Evolutionary conservation across 495 filamentous ascomycete species (phyloP).

Genomic region (Neurospora sp.): DNA sequence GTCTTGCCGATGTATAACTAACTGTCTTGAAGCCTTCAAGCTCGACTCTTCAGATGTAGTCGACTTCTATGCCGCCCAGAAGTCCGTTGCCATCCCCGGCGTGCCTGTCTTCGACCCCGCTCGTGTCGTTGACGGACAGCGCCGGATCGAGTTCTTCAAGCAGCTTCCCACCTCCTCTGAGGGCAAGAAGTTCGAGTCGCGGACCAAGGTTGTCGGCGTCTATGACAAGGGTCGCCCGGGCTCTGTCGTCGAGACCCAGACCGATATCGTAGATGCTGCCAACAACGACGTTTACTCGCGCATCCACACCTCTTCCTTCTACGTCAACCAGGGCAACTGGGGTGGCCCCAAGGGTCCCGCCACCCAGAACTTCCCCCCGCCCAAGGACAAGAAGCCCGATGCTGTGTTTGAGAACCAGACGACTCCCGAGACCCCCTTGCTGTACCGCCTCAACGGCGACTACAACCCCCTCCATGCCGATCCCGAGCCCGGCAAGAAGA

Average conservation of each 20-base stretch:
- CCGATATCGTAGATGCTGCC: slow-evolving; percentile 58
- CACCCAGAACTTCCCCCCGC: slow-evolving; percentile 63
- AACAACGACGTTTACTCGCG: slow-evolving; percentile 64
- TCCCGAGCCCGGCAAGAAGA: slow-evolving; percentile 71
- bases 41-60: slow-evolving; percentile 65
- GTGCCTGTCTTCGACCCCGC: slow-evolving; percentile 68
- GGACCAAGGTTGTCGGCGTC: slow-evolving; percentile 71
- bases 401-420: slow-evolving; percentile 60
- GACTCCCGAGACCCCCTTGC: slow-evolving; percentile 55
- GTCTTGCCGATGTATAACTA: not conserved
- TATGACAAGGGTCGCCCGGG: slow-evolving; percentile 88
- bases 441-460: slow-evolving; percentile 81
- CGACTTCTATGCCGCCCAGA: slow-evolving; percentile 68
- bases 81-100: slow-evolving; percentile 54
- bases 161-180: slow-evolving; percentile 62
- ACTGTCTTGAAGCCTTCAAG: slow-evolving; percentile 59
- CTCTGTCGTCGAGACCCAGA: slow-evolving; percentile 71
- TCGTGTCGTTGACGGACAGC: slow-evolving; percentile 77
- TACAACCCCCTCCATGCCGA: slow-evolving; percentile 86
- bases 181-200: slow-evolving; percentile 65
- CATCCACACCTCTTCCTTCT: slow-evolving; percentile 61
- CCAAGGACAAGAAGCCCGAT: slow-evolving; percentile 62
- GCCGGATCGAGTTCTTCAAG: slow-evolving; percentile 66
- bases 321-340: slow-evolving; percentile 77
- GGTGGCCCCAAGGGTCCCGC: slow-evolving; percentile 83